These are phyloP conservation scores for Plantago coronopus DNA, from an alignment of 305 asterid genomes.

Conservation along the genomic window DNA sequence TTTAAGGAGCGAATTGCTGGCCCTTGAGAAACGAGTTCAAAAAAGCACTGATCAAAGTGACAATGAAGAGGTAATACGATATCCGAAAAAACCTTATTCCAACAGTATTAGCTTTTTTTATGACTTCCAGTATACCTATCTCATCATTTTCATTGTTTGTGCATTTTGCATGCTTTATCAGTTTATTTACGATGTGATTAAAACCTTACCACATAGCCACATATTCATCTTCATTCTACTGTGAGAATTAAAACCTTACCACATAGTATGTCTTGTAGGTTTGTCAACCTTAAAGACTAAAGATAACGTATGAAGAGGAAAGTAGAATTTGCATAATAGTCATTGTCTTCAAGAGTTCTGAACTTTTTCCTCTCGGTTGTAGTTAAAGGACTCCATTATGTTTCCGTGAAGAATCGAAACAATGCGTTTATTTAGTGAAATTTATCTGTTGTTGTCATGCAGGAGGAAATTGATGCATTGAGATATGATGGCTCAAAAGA, in stretches of 20 bases:
- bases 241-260: no score
- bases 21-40: slow-evolving; percentile 88
- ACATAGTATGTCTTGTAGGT: no score
- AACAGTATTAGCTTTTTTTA: slow-evolving; percentile 15
- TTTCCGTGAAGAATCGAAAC: no score
- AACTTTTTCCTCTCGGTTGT: not conserved
- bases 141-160: not conserved
- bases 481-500: slow-evolving; percentile 36
- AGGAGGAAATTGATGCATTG: slow-evolving; percentile 64
- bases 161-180: no score
- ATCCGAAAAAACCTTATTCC: not conserved
- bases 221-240: no score
- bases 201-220: no score
- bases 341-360: not conserved
- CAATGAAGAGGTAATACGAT: slow-evolving; percentile 60
- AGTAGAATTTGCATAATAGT: no score
- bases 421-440: slow-evolving; percentile 11
- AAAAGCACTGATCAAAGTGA: slow-evolving; percentile 60
- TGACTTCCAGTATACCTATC: slow-evolving; percentile 18
- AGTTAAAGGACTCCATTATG: no score
- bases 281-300: no score
- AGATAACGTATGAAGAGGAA: no score
- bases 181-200: no score
- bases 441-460: slow-evolving; percentile 28
- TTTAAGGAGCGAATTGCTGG: slow-evolving; percentile 75